phyloP scores from a whole-genome alignment of 352 stramenopile species.

The Globisporangium viniferum region DNA sequence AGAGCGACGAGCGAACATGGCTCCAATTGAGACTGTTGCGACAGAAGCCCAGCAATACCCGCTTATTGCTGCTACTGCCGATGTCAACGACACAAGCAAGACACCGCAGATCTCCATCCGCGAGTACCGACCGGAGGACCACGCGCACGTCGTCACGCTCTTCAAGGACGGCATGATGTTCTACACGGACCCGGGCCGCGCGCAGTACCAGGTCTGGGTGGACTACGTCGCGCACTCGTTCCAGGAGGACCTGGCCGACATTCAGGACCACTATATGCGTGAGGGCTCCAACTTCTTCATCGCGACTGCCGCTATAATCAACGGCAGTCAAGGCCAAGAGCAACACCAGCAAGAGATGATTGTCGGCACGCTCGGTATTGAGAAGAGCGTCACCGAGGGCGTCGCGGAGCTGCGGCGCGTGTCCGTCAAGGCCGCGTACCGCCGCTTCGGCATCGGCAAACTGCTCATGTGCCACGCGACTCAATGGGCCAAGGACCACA shows the following conservation, averaged over 20 bases:
- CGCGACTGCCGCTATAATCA: background rate
- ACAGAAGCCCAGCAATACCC: too few relatives aligned
- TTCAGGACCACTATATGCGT: conserved; percentile 5
- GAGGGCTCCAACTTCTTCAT: conserved; percentile 15
- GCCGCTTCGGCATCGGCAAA: conserved; percentile 15
- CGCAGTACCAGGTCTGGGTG: conserved; percentile 13
- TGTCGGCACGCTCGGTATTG: conserved; percentile 14
- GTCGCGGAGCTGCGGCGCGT: conserved; percentile 10
- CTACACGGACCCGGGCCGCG: conserved; percentile 10
- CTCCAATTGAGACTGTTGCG: background rate
- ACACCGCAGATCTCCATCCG: conserved; percentile 13
- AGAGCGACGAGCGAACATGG: background rate
- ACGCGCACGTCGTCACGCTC: conserved; percentile 14
- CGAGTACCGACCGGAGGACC: conserved; percentile 17
- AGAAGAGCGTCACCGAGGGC: background rate
- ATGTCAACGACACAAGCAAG: background rate
- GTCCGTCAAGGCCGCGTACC: conserved; percentile 13
- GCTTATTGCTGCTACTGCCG: too few relatives aligned
- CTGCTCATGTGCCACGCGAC: conserved; percentile 18
- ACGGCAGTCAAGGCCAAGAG: background rate
- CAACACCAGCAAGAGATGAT: conserved; percentile 6
- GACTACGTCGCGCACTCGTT: conserved; percentile 24
- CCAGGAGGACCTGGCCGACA: conserved; percentile 14
- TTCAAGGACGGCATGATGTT: conserved; percentile 18
- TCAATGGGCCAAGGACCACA: conserved; percentile 11